Percentiles rank a stretch among this genome's conserved stretches.
phyloP scores from a whole-genome alignment of 495 filamentous ascomycete species.

The Podospora pseudocomata region DNA sequence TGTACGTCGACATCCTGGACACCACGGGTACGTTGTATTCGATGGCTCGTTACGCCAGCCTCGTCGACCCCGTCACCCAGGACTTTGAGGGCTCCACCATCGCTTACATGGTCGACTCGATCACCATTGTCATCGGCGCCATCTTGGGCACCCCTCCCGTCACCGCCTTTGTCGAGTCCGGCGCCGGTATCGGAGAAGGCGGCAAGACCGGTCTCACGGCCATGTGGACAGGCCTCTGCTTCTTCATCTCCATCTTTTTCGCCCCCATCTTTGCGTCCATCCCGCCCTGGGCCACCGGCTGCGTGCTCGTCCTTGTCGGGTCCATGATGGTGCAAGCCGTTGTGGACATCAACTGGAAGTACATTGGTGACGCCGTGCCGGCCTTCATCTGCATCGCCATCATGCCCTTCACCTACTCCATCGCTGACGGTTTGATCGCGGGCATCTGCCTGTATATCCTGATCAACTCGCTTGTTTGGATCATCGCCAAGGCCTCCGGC shows the following conservation, averaged over 20 bases:
- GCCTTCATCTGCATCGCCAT: constrained; percentile 75
- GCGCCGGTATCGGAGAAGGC: constrained; percentile 79
- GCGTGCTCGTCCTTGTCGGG: constrained; percentile 75
- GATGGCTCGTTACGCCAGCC: constrained; percentile 73
- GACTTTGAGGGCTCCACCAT: constrained; percentile 77
- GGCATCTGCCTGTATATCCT: constrained; percentile 71
- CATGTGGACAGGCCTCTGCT: constrained; percentile 70
- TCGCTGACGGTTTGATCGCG: constrained; percentile 72
- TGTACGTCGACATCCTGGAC: constrained; percentile 82
- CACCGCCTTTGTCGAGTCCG: constrained; percentile 79
- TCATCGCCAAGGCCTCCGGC: constrained; percentile 58
- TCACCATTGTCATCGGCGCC: constrained; percentile 72
- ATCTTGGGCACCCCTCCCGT: constrained; percentile 71
- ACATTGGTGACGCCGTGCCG: constrained; percentile 72
- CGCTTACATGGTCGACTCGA: constrained; percentile 75
- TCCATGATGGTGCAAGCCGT: constrained; percentile 74
- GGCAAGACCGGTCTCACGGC: constrained; percentile 78
- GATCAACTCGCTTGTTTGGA: constrained; percentile 62
- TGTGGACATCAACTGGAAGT: constrained; percentile 79
- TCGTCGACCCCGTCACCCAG: constrained; percentile 66
- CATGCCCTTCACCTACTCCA: constrained; percentile 84
- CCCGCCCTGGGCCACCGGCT: constrained; percentile 79
- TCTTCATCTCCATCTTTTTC: constrained; percentile 84
- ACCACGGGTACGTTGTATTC: constrained; percentile 75
- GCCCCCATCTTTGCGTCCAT: constrained; percentile 83